phyloP scores from a whole-genome alignment of 1,284 basidiomycete species.

The Boletus semigastroideus region DNA sequence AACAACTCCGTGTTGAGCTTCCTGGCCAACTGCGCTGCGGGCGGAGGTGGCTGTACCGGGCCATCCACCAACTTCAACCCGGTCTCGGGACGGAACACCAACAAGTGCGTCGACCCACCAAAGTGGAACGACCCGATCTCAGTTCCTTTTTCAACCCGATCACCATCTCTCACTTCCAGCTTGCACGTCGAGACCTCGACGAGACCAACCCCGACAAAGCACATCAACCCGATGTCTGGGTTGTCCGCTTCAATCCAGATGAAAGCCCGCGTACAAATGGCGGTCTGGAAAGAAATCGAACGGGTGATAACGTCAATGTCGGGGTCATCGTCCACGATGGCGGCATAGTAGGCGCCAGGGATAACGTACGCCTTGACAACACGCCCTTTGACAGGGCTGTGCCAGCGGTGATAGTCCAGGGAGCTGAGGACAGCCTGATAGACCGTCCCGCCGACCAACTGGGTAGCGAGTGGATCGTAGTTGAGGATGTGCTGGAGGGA shows the following conservation, averaged over 20 bases:
- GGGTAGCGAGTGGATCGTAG: conserved; percentile 37
- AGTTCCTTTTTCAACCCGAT: too few species aligned
- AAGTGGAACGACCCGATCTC: too few species aligned
- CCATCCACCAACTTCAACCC: background rate
- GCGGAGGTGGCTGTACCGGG: conserved; percentile 1
- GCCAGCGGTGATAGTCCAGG: conserved; percentile 58
- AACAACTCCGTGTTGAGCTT: background rate
- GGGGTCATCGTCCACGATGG: conserved; percentile 28
- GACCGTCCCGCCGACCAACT: conserved; percentile 38
- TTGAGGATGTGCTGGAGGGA: conserved; percentile 41
- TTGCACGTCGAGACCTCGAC: too few species aligned
- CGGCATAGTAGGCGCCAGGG: conserved; percentile 54
- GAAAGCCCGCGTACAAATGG: conserved; percentile 19
- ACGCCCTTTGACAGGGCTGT: conserved; percentile 50
- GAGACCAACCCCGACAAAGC: too few species aligned
- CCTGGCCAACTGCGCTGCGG: background rate
- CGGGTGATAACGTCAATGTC: conserved; percentile 20
- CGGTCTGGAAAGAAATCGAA: too few species aligned
- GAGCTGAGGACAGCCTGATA: conserved; percentile 35
- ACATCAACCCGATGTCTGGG: too few species aligned
- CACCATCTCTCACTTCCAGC: too few species aligned
- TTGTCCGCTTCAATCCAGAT: conserved; percentile 6
- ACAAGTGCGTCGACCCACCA: too few species aligned
- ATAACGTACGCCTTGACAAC: conserved; percentile 45
- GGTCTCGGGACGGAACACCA: too few species aligned